phyloP scores from a whole-genome alignment of 257 asterid genomes.

The Solanum chmielewskii region DNA sequence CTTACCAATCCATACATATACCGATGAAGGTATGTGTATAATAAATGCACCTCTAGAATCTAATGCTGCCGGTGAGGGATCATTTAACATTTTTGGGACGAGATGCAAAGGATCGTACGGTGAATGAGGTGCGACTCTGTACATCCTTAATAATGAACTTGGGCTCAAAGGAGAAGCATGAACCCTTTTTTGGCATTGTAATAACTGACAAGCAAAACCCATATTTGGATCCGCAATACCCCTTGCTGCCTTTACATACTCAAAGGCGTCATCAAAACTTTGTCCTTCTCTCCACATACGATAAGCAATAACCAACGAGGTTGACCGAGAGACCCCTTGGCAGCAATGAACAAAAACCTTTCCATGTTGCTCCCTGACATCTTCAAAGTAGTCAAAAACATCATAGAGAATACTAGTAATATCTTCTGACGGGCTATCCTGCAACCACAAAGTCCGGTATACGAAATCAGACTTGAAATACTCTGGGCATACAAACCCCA shows the following conservation, averaged over 20 bases:
- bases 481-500: constrained; percentile 43
- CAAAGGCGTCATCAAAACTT: constrained; percentile 43
- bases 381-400: constrained; percentile 48
- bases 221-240: constrained; percentile 47
- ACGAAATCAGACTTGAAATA: constrained; percentile 35
- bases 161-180: constrained; percentile 44
- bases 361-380: constrained; percentile 37
- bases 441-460: constrained; percentile 42
- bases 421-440: constrained; percentile 49
- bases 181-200: constrained; percentile 43
- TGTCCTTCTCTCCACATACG: constrained; percentile 49
- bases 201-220: constrained; percentile 46
- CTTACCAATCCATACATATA: constrained; percentile 40
- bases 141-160: constrained; percentile 32
- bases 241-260: constrained; percentile 42
- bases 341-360: constrained; percentile 45
- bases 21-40: constrained; percentile 28
- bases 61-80: constrained; percentile 33
- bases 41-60: constrained; percentile 47
- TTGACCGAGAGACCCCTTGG: constrained; percentile 44
- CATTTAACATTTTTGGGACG: constrained; percentile 37
- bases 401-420: constrained; percentile 48
- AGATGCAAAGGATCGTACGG: constrained; percentile 45
- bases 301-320: constrained; percentile 42
- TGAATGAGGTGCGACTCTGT: constrained; percentile 37